Conservation (phyloP, 1,139 yeast species). For the Geotrichum siamense region DNA sequence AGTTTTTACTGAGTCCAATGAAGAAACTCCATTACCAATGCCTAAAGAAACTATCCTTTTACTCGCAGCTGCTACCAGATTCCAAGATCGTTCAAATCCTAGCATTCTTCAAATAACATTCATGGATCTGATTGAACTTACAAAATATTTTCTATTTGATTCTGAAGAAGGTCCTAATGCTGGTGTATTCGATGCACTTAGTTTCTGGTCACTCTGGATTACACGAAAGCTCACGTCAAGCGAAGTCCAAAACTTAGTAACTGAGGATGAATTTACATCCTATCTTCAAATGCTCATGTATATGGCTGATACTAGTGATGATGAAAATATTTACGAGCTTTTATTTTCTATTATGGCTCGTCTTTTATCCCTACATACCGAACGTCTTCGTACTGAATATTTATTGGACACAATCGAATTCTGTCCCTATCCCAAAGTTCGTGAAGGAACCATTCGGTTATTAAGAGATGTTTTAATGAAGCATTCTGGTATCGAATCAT, state of each 20-base stretch:
- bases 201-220: conserved; percentile 42
- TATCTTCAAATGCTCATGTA: conserved; percentile 42
- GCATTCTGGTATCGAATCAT: neutral
- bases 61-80: conserved; percentile 31
- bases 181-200: conserved; percentile 38
- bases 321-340: conserved; percentile 31
- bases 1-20: neutral
- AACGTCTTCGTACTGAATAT: conserved; percentile 51
- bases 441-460: conserved; percentile 54
- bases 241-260: conserved; percentile 12
- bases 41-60: conserved; percentile 32
- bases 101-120: conserved; percentile 21
- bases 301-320: conserved; percentile 24
- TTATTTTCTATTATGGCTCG: conserved; percentile 33
- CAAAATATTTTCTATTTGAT: conserved; percentile 11
- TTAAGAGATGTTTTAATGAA: conserved; percentile 49
- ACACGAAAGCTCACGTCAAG: conserved; percentile 31
- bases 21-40: neutral
- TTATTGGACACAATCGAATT: conserved; percentile 55
- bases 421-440: conserved; percentile 60
- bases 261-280: conserved; percentile 28
- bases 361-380: conserved; percentile 48
- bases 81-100: conserved; percentile 24
- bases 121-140: conserved; percentile 24
- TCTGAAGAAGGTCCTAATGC: conserved; percentile 32